Conservation (phyloP, 2,329 filamentous ascomycete genomes). For the Aureobasidium melanogenum region DNA sequence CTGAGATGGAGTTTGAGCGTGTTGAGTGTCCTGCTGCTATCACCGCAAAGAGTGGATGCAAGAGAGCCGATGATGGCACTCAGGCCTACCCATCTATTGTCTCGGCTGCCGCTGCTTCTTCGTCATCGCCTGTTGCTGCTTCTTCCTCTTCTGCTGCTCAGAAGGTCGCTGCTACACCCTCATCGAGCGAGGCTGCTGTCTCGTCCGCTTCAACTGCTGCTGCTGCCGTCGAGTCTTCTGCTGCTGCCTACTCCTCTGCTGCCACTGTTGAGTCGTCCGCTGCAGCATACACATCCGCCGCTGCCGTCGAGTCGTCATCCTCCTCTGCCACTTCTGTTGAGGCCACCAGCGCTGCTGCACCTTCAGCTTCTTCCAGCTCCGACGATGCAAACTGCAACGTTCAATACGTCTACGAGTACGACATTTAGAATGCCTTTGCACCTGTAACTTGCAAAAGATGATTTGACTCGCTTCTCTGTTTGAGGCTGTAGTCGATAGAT, state of each 20-base stretch:
- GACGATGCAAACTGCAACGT: slow-evolving; percentile 14
- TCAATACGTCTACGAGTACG: slow-evolving; percentile 19
- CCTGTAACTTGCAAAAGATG: not conserved
- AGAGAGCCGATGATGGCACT: slow-evolving; percentile 18
- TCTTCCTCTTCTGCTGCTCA: slow-evolving; percentile 12
- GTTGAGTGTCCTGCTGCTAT: slow-evolving; percentile 47
- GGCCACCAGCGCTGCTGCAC: not conserved
- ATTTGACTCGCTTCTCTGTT: not conserved
- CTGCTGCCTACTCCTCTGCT: not conserved
- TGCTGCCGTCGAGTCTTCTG: not conserved
- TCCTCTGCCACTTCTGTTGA: not conserved
- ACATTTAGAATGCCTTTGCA: not conserved
- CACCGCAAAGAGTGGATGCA: slow-evolving; percentile 36
- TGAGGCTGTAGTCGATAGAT: too few species aligned
- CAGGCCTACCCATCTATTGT: slow-evolving; percentile 6
- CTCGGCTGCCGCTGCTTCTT: not conserved
- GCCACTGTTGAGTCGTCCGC: not conserved
- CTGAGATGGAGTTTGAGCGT: slow-evolving; percentile 32
- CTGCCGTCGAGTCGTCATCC: not conserved
- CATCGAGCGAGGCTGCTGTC: slow-evolving; percentile 7
- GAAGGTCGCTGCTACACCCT: not conserved
- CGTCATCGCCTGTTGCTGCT: slow-evolving; percentile 2
- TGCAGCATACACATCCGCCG: not conserved
- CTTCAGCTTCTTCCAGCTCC: not conserved
- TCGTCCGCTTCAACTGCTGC: not conserved